These are phyloP conservation scores for Hortaea sp. DNA, from an alignment of 2,329 filamentous ascomycete genomes.

Conservation along the genomic window DNA sequence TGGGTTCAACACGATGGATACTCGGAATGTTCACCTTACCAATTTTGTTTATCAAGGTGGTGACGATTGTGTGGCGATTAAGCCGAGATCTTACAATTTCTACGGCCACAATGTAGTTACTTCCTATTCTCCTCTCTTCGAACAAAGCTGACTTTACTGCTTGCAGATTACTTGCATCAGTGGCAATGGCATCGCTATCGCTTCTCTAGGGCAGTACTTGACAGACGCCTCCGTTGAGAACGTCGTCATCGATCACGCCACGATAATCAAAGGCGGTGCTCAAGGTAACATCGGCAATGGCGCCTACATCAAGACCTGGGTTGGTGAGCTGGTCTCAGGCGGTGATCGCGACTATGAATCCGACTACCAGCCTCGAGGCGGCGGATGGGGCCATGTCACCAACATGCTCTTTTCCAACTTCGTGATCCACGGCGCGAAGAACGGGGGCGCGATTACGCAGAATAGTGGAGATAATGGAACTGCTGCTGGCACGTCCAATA, in stretches of 20 bases:
- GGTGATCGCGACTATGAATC: slow-evolving; percentile 40
- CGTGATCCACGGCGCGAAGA: slow-evolving; percentile 35
- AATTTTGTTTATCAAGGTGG: slow-evolving; percentile 48
- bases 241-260: slow-evolving; percentile 38
- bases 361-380: slow-evolving; percentile 39
- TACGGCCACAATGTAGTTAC: slow-evolving; percentile 36
- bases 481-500: slow-evolving; percentile 38
- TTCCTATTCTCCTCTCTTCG: no score
- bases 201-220: slow-evolving; percentile 45
- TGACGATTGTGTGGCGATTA: slow-evolving; percentile 53
- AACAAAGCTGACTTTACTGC: no score
- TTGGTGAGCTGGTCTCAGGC: slow-evolving; percentile 33
- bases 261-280: neutral
- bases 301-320: slow-evolving; percentile 49
- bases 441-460: slow-evolving; percentile 37
- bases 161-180: neutral
- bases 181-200: slow-evolving; percentile 40
- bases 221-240: slow-evolving; percentile 45
- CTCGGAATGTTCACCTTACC: slow-evolving; percentile 37
- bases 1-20: slow-evolving; percentile 49
- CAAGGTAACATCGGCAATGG: slow-evolving; percentile 30
- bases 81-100: slow-evolving; percentile 52
- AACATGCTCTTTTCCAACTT: slow-evolving; percentile 46
- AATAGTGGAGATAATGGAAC: slow-evolving; percentile 42
- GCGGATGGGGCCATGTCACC: slow-evolving; percentile 43